A percentile compares a stretch with the other conserved stretches of the same genome.
Conservation (phyloP, 352 stramenopile species). For the Saprolegnia parasitica region DNA sequence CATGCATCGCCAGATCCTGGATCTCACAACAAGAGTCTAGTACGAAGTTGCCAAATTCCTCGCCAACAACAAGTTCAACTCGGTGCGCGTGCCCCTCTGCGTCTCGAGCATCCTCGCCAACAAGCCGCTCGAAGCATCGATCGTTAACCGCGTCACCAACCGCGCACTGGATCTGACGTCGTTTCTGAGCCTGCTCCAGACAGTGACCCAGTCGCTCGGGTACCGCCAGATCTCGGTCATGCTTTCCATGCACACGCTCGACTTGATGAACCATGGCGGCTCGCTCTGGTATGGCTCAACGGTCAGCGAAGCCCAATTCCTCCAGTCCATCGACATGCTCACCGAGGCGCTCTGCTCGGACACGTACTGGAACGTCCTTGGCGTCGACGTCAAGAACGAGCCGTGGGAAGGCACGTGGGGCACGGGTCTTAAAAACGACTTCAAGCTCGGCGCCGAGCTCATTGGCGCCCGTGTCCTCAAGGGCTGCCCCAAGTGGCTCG, state of each 20-base stretch:
- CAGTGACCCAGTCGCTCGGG: conserved; percentile 12
- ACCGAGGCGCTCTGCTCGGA: conserved; percentile 48
- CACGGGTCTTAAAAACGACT: conserved; percentile 41
- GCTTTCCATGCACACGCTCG: conserved; percentile 29
- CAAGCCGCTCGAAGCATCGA: conserved; percentile 36
- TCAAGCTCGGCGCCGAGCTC: conserved; percentile 40
- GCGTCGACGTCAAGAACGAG: conserved; percentile 67
- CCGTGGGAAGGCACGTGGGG: conserved; percentile 48
- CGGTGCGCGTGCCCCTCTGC: conserved; percentile 50
- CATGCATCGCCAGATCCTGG: not conserved
- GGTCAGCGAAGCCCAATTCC: conserved; percentile 39
- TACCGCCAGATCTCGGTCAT: conserved; percentile 26
- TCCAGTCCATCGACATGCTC: conserved; percentile 37
- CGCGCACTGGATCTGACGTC: conserved; percentile 56
- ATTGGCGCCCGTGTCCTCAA: conserved; percentile 63
- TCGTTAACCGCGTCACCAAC: conserved; percentile 64
- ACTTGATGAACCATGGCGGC: conserved; percentile 28
- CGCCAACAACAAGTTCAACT: conserved; percentile 66
- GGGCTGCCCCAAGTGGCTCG: conserved; percentile 59
- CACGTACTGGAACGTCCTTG: conserved; percentile 72
- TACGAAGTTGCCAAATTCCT: conserved; percentile 38
- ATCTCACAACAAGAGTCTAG: not conserved
- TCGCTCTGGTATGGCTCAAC: conserved; percentile 45
- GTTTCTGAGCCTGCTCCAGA: conserved; percentile 17
- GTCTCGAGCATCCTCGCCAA: conserved; percentile 49